Conservation (phyloP, 345 rosid genomes). For the Kernera saxatilis region DNA sequence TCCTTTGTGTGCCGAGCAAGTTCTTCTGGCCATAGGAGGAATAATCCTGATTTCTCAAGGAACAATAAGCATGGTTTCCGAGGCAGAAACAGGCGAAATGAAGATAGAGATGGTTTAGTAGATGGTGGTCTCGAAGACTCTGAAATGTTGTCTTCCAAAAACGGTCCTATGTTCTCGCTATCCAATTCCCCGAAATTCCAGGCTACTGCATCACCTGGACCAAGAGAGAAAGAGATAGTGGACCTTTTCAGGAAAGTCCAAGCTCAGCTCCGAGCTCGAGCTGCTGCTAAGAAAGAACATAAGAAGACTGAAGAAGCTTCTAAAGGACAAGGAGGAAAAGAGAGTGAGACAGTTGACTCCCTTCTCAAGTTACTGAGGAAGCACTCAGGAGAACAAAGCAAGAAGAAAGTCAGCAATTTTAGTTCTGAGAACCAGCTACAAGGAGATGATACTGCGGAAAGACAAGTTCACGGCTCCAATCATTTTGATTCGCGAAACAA, state of each 20-base stretch:
- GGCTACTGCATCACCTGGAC: slow-evolving; percentile 64
- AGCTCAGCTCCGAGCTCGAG: slow-evolving; percentile 73
- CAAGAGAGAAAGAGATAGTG: slow-evolving; percentile 73
- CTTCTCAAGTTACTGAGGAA: slow-evolving; percentile 72
- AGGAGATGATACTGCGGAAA: slow-evolving; percentile 10
- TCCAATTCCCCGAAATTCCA: slow-evolving; percentile 55
- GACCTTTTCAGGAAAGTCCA: slow-evolving; percentile 82
- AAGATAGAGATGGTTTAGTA: slow-evolving; percentile 43
- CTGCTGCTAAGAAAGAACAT: slow-evolving; percentile 55
- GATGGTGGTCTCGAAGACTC: slow-evolving; percentile 45
- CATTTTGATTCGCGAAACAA: slow-evolving; percentile 1
- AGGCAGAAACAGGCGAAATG: slow-evolving; percentile 55
- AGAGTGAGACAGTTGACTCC: slow-evolving; percentile 65
- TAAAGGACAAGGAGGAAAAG: slow-evolving; percentile 50
- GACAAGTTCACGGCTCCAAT: slow-evolving; percentile 35
- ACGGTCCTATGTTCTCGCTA: slow-evolving; percentile 53
- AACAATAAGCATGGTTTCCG: slow-evolving; percentile 53
- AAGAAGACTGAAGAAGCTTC: slow-evolving; percentile 41
- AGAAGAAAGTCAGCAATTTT: slow-evolving; percentile 34
- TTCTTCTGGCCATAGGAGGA: slow-evolving; percentile 52
- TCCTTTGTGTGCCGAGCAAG: slow-evolving; percentile 53
- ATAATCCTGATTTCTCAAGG: slow-evolving; percentile 59
- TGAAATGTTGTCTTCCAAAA: slow-evolving; percentile 47
- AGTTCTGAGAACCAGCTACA: slow-evolving; percentile 26
- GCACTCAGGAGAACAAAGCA: slow-evolving; percentile 60